Evolutionary conservation across 1,284 basidiomycete genomes (phyloP).

Genomic region (Xerocomus amazonicus): DNA sequence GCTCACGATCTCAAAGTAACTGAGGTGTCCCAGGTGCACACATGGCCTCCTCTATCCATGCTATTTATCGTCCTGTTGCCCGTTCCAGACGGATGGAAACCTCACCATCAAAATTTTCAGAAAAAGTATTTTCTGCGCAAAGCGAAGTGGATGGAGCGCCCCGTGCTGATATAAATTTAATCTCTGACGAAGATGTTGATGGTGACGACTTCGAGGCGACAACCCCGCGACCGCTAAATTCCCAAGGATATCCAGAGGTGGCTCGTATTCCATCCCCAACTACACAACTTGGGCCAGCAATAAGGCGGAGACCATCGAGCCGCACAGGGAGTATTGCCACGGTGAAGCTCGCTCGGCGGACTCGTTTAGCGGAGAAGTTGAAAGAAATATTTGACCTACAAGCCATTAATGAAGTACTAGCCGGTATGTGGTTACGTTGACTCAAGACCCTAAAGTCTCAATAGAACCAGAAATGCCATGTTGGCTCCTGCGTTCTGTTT

Average conservation of each 20-base stretch:
- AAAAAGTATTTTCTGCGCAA: slow-evolving; percentile 22
- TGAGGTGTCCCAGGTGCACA: slow-evolving; percentile 24
- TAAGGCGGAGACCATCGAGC: slow-evolving; percentile 30
- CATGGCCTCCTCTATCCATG: slow-evolving; percentile 80
- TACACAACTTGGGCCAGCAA: slow-evolving; percentile 21
- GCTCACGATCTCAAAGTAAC: background rate
- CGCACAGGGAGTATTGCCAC: slow-evolving; percentile 68
- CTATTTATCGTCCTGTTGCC: slow-evolving; percentile 79
- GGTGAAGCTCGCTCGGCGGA: slow-evolving; percentile 64
- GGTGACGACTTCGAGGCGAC: slow-evolving; percentile 49
- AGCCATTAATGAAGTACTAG: slow-evolving; percentile 77
- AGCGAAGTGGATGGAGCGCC: slow-evolving; percentile 12
- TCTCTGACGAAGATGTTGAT: slow-evolving; percentile 54
- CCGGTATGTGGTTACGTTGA: slow-evolving; percentile 48
- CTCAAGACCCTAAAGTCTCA: slow-evolving; percentile 14
- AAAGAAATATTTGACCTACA: slow-evolving; percentile 81
- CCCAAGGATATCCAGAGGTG: slow-evolving; percentile 24
- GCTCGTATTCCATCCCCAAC: slow-evolving; percentile 2
- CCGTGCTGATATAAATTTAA: slow-evolving; percentile 29
- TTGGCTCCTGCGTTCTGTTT: slow-evolving; percentile 80
- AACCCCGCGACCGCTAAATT: slow-evolving; percentile 41
- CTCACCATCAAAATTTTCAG: slow-evolving; percentile 28
- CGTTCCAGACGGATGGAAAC: slow-evolving; percentile 50
- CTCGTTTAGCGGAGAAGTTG: slow-evolving; percentile 77
- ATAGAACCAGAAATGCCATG: slow-evolving; percentile 71